Evolutionary conservation across 306 rosid species (phyloP).

Genomic region (Sindora glabra): DNA sequence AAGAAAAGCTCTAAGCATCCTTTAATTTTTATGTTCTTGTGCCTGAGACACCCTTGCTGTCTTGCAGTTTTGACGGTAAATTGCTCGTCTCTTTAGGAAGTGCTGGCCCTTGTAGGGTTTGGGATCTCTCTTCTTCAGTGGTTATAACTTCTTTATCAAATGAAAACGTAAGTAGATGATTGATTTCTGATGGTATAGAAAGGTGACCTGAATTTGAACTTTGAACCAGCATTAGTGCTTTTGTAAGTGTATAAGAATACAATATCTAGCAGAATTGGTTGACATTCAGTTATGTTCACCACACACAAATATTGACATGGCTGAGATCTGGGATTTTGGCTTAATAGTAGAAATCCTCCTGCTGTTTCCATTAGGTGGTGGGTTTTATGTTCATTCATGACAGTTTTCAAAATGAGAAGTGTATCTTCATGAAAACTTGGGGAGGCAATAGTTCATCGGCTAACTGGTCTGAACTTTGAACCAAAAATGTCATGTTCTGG

Average conservation of each 20-base stretch:
- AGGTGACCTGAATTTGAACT: background rate
- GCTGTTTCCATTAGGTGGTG: background rate
- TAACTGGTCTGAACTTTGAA: too few species aligned
- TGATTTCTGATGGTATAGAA: conserved; percentile 1
- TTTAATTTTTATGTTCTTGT: conserved; percentile 18
- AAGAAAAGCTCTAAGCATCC: background rate
- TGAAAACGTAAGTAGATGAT: conserved; percentile 56
- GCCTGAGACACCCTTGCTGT: conserved; percentile 24
- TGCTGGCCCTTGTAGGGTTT: conserved; percentile 80
- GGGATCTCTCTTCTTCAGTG: conserved; percentile 66
- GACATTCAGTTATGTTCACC: conserved; percentile 1
- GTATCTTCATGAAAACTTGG: background rate
- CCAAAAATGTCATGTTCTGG: background rate
- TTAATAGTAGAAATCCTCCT: background rate
- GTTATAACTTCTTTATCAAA: conserved; percentile 47
- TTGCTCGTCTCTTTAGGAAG: conserved; percentile 73
- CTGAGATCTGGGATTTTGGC: conserved; percentile 1
- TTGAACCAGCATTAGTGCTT: conserved; percentile 8
- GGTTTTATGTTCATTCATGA: background rate
- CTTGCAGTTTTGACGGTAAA: conserved; percentile 74
- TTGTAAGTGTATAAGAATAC: background rate
- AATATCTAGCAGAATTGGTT: background rate
- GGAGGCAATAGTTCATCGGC: too few species aligned
- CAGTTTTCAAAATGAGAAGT: background rate
- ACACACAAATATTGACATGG: background rate